Evolutionary conservation across 1,139 yeast species (phyloP).

Genomic region (Geotrichum reessii): DNA sequence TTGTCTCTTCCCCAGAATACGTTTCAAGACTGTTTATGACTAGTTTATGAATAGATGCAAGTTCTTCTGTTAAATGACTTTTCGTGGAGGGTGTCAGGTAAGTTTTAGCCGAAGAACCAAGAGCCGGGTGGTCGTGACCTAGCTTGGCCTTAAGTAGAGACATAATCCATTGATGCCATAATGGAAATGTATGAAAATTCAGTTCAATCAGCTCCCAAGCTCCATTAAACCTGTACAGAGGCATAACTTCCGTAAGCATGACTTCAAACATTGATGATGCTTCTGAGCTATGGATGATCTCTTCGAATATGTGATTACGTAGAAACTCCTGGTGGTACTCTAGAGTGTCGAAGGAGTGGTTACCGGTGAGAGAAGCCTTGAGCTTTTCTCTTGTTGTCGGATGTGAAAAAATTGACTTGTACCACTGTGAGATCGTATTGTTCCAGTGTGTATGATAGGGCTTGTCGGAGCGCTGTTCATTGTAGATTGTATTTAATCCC

Average conservation of each 20-base stretch:
- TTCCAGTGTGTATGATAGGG: not conserved
- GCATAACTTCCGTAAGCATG: constrained; percentile 7
- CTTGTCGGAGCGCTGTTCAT: not conserved
- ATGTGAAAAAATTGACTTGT: not conserved
- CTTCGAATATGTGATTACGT: constrained; percentile 15
- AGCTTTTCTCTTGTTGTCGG: not conserved
- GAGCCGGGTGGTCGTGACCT: constrained; percentile 3
- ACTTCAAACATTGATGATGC: constrained; percentile 1
- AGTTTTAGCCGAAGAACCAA: not conserved
- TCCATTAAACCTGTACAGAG: constrained; percentile 12
- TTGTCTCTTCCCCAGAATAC: not conserved
- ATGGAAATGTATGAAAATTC: constrained; percentile 3
- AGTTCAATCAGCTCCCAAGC: constrained; percentile 17
- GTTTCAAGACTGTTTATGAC: not conserved
- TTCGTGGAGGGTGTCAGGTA: not conserved
- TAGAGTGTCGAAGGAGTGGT: not conserved
- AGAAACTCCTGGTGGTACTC: constrained; percentile 9
- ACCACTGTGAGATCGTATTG: not conserved
- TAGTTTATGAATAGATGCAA: not conserved
- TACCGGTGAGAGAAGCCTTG: not conserved
- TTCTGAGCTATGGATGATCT: constrained; percentile 10
- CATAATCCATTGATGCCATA: constrained; percentile 10
- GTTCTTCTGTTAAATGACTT: not conserved
- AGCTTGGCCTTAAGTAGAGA: not conserved
- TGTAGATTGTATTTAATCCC: not conserved